Percentiles rank a stretch among this genome's conserved stretches.
phyloP scores from a whole-genome alignment of 768 basidiomycete genomes.

The Tulasnella sp. region DNA sequence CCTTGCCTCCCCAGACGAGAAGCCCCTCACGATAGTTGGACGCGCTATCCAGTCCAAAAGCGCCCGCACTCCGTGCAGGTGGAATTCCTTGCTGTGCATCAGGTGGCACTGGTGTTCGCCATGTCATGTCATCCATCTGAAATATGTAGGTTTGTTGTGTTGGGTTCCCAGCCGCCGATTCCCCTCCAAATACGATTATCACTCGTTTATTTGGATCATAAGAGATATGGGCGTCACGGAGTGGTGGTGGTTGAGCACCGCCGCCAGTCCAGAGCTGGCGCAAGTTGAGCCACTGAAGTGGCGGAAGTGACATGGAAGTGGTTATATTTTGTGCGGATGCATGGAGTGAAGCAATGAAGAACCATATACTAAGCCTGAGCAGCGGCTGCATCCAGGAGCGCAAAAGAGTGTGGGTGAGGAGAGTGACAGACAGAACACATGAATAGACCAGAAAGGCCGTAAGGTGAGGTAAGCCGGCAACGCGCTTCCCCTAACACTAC shows the following conservation, averaged over 20 bases:
- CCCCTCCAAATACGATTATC: slow-evolving; percentile 20
- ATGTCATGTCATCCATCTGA: slow-evolving; percentile 47
- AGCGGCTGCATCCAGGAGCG: slow-evolving; percentile 8
- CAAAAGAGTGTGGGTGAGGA: not conserved
- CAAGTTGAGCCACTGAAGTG: slow-evolving; percentile 15
- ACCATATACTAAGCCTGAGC: not conserved
- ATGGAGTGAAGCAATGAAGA: not conserved
- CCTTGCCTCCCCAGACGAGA: slow-evolving; percentile 63
- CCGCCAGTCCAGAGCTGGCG: not conserved
- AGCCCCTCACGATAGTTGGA: slow-evolving; percentile 76
- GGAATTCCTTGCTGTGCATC: slow-evolving; percentile 41
- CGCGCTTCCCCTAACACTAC: not conserved
- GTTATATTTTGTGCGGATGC: slow-evolving; percentile 8
- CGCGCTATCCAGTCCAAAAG: slow-evolving; percentile 60
- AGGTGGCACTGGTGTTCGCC: slow-evolving; percentile 49
- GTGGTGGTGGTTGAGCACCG: slow-evolving; percentile 7
- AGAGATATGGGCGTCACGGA: slow-evolving; percentile 12
- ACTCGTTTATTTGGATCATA: slow-evolving; percentile 16
- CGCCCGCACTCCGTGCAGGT: slow-evolving; percentile 26
- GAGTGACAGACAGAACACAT: not conserved
- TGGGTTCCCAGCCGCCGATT: slow-evolving; percentile 15
- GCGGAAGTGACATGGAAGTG: slow-evolving; percentile 6
- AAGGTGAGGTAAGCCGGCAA: not conserved
- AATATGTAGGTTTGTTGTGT: slow-evolving; percentile 35
- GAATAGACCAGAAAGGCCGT: not conserved